Conservation (phyloP, 2,329 filamentous ascomycete species). For the Thermomyces lanuginosus region DNA sequence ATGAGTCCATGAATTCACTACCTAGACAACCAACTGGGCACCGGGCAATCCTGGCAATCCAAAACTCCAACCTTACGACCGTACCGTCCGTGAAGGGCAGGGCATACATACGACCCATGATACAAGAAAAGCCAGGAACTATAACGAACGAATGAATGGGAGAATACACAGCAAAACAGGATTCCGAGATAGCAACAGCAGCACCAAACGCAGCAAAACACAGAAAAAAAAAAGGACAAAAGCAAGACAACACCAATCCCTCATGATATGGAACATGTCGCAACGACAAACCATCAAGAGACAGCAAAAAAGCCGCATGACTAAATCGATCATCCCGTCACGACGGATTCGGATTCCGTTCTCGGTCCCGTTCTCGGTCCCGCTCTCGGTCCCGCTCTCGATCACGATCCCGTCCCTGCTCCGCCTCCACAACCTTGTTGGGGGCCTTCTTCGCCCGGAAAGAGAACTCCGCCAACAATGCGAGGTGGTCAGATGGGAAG, state of each 20-base stretch:
- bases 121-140: slow-evolving; percentile 8
- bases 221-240: slow-evolving; percentile 21
- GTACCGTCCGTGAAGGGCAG: too few relatives aligned
- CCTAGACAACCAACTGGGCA: too few relatives aligned
- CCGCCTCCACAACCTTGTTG: slow-evolving; percentile 49
- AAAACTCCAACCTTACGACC: too few relatives aligned
- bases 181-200: slow-evolving; percentile 23
- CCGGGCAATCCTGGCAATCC: too few relatives aligned
- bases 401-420: slow-evolving; percentile 39
- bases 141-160: slow-evolving; percentile 5
- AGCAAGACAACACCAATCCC: slow-evolving; percentile 21
- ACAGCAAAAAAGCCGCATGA: slow-evolving; percentile 19
- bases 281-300: slow-evolving; percentile 24
- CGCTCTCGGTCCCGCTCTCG: too few relatives aligned
- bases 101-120: slow-evolving; percentile 10
- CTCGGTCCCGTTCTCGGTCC: too few relatives aligned
- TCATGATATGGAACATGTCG: slow-evolving; percentile 12
- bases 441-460: slow-evolving; percentile 77
- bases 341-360: too few relatives aligned
- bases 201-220: slow-evolving; percentile 4
- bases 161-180: slow-evolving; percentile 16
- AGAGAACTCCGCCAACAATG: slow-evolving; percentile 74
- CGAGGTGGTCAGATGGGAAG: slow-evolving; percentile 84
- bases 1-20: too few relatives aligned
- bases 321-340: slow-evolving; percentile 16